phyloP scores from a whole-genome alignment of 441 rosid genomes.

The Flueggea neowawraea region DNA sequence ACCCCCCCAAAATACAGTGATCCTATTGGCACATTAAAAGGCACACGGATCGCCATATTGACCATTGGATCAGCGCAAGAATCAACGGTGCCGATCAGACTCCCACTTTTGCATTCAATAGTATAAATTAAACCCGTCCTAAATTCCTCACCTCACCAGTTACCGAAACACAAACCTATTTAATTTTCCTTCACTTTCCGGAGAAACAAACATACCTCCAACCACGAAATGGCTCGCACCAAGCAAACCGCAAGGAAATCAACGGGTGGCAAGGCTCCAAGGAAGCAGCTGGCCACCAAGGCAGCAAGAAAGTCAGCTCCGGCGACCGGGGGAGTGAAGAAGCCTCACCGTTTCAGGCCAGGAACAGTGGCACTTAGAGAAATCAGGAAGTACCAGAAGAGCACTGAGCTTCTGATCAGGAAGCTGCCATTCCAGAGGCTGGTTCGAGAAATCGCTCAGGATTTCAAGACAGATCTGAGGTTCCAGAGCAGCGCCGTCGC shows the following conservation, averaged over 20 bases:
- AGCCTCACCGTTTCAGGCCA: conserved; percentile 57
- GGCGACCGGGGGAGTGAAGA: conserved; percentile 60
- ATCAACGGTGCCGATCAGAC: conserved; percentile 1
- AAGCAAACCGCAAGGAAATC: conserved; percentile 61
- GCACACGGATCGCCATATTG: conserved; percentile 13
- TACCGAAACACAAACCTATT: too few species aligned
- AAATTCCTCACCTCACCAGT: not conserved
- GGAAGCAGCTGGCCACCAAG: conserved; percentile 55
- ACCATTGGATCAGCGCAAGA: conserved; percentile 6
- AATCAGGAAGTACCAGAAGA: conserved; percentile 57
- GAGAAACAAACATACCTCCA: not conserved
- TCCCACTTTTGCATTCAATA: not conserved
- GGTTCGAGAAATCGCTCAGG: conserved; percentile 60
- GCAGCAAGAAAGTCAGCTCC: conserved; percentile 57
- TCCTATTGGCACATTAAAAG: conserved; percentile 4
- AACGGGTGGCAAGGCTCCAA: conserved; percentile 54
- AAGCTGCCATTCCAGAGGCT: conserved; percentile 58
- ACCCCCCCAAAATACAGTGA: not conserved
- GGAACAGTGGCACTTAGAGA: conserved; percentile 60
- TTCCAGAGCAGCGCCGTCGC: conserved; percentile 56
- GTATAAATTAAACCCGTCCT: not conserved
- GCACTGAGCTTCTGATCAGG: conserved; percentile 49
- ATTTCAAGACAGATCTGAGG: conserved; percentile 54
- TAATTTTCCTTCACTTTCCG: not conserved
- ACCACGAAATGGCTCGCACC: conserved; percentile 42